These are phyloP conservation scores for Pseudoperonospora humuli DNA, from an alignment of 352 stramenopile species.

Conservation along the genomic window DNA sequence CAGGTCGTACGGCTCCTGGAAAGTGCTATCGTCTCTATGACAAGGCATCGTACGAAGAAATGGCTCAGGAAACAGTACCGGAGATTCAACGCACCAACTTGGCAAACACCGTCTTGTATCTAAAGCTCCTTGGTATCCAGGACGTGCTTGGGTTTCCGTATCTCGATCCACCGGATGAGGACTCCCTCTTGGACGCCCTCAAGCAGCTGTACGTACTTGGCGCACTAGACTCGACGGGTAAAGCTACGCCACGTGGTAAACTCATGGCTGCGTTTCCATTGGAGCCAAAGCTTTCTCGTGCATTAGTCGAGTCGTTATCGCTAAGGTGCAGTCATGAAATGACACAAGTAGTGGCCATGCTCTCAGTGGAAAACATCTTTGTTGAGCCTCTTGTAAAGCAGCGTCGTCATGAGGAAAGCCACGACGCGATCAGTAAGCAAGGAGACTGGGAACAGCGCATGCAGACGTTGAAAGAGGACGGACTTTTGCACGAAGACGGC, in stretches of 20 bases:
- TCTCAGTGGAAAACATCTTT: constrained; percentile 79
- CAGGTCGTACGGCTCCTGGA: constrained; percentile 92
- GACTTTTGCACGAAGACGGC: constrained; percentile 41
- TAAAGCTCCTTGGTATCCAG: constrained; percentile 65
- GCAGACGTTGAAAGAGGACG: constrained; percentile 30
- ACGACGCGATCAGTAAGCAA: constrained; percentile 13
- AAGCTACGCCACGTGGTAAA: constrained; percentile 52
- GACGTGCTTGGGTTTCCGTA: constrained; percentile 68
- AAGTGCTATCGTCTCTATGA: constrained; percentile 99
- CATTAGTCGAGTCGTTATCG: constrained; percentile 53
- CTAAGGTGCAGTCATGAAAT: constrained; percentile 57
- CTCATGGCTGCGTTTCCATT: constrained; percentile 84
- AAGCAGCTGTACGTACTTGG: constrained; percentile 66
- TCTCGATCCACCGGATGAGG: constrained; percentile 59
- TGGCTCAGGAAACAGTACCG: constrained; percentile 96
- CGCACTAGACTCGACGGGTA: constrained; percentile 41
- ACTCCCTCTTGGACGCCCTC: constrained; percentile 66
- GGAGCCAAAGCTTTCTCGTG: constrained; percentile 59
- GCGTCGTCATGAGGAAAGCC: constrained; percentile 4
- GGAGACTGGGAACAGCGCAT: constrained; percentile 35
- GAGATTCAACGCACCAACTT: constrained; percentile 96
- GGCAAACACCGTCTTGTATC: constrained; percentile 90
- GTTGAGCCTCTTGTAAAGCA: constrained; percentile 17
- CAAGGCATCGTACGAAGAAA: constrained; percentile 93
- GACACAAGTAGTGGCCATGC: constrained; percentile 72